phyloP scores from a whole-genome alignment of 169 alveolate genomes.

The Condylostoma magnum region DNA sequence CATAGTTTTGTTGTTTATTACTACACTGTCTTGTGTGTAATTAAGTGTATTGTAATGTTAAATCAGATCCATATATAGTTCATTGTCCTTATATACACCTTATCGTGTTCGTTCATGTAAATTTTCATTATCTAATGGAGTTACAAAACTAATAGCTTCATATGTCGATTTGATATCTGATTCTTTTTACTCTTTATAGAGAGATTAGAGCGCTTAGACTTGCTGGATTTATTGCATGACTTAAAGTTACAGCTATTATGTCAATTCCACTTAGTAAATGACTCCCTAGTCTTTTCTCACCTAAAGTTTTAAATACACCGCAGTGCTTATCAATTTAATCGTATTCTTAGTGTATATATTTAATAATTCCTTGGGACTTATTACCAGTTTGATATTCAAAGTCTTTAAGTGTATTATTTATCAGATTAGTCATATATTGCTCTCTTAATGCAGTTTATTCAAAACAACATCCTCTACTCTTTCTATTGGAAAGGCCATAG shows the following conservation, averaged over 20 bases:
- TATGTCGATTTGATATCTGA: too few relatives aligned
- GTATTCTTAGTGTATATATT: constrained; percentile 44
- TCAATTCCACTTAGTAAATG: constrained; percentile 61
- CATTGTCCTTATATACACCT: background rate
- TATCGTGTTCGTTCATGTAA: background rate
- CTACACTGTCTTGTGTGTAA: too few relatives aligned
- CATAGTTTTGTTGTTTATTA: too few relatives aligned
- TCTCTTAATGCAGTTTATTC: constrained; percentile 69
- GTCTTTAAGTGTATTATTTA: constrained; percentile 40
- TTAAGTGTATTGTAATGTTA: background rate
- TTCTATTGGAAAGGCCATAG: constrained; percentile 35
- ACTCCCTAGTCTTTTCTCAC: constrained; percentile 70
- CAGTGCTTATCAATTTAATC: constrained; percentile 61
- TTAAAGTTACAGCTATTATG: too few relatives aligned
- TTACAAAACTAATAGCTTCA: too few relatives aligned
- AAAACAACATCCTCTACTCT: constrained; percentile 67
- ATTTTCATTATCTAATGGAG: constrained; percentile 19
- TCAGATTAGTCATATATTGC: constrained; percentile 38
- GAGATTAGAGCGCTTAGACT: too few relatives aligned
- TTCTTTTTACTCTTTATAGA: too few relatives aligned
- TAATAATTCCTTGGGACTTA: constrained; percentile 56
- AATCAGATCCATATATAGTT: background rate
- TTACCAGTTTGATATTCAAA: constrained; percentile 47
- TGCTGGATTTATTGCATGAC: too few relatives aligned
- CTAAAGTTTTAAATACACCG: constrained; percentile 62